Evolutionary conservation across 306 rosid species (phyloP).

Genomic region (Medicago arabica): DNA sequence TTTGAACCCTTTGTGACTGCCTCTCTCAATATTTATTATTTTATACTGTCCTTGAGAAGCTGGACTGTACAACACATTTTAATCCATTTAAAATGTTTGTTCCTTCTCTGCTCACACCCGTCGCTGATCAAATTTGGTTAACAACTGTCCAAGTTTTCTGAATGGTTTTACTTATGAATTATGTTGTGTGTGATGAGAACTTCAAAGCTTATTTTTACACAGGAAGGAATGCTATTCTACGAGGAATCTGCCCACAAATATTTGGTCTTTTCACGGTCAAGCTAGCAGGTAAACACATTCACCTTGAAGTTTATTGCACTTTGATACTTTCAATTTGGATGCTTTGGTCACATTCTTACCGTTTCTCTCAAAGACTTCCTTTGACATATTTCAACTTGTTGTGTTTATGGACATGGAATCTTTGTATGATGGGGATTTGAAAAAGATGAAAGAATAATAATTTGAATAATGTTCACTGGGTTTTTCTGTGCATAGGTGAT

Average conservation of each 20-base stretch:
- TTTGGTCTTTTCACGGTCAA: constrained; percentile 94
- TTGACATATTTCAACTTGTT: constrained; percentile 34
- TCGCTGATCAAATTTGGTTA: constrained; percentile 2
- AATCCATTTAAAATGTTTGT: constrained; percentile 15
- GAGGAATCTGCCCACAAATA: constrained; percentile 91
- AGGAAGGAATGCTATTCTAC: constrained; percentile 97
- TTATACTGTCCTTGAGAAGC: constrained; percentile 17
- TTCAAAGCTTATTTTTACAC: constrained; percentile 43
- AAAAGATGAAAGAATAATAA: constrained; percentile 6
- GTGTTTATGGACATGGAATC: constrained; percentile 33
- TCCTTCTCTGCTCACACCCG: constrained; percentile 14
- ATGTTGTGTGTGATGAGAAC: constrained; percentile 39
- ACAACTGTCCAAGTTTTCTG: constrained; percentile 20
- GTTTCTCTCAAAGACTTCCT: constrained; percentile 36
- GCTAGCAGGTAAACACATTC: constrained; percentile 75
- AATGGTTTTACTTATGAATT: constrained; percentile 38
- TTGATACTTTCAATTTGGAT: constrained; percentile 5
- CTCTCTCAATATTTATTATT: constrained; percentile 34
- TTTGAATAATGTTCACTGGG: neutral
- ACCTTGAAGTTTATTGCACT: constrained; percentile 31
- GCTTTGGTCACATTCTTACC: neutral
- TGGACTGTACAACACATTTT: constrained; percentile 17
- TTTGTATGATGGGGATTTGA: neutral
- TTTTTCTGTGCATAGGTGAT: neutral
- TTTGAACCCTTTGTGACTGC: constrained; percentile 4